Evolutionary conservation across 345 rosid genomes (phyloP).

Genomic region (Dovyalis caffra): DNA sequence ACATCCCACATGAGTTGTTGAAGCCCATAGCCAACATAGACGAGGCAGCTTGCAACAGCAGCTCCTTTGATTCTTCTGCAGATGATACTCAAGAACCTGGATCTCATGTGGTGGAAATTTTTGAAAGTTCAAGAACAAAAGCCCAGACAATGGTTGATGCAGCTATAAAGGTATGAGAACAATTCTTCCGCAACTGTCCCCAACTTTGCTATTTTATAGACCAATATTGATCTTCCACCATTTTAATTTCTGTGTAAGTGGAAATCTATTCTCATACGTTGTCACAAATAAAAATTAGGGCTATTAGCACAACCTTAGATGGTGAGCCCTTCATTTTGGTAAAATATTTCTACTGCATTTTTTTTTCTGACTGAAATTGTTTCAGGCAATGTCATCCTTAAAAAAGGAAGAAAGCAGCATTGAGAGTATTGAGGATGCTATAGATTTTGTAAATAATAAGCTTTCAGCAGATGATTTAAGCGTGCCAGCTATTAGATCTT

Average conservation of each 20-base stretch:
- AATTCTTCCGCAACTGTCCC: not conserved
- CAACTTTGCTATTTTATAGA: not conserved
- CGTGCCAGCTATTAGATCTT: slow-evolving; percentile 12
- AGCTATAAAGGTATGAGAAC: slow-evolving; percentile 56
- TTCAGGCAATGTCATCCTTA: slow-evolving; percentile 58
- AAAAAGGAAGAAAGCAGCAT: slow-evolving; percentile 35
- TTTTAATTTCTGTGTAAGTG: not conserved
- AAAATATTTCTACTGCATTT: not conserved
- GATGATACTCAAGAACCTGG: slow-evolving; percentile 53
- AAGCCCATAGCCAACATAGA: slow-evolving; percentile 31
- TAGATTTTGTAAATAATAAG: slow-evolving; percentile 60
- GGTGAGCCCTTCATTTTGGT: not conserved
- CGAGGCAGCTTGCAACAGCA: slow-evolving; percentile 42
- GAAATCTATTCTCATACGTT: not conserved
- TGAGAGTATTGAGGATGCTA: slow-evolving; percentile 57
- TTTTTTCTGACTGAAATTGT: slow-evolving; percentile 11
- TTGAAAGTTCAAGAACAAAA: slow-evolving; percentile 59
- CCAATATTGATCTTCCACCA: not conserved
- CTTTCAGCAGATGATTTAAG: slow-evolving; percentile 41
- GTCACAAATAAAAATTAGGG: not conserved
- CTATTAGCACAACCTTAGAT: not conserved
- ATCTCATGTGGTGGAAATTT: slow-evolving; percentile 64
- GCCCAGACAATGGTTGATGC: slow-evolving; percentile 71
- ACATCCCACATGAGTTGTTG: slow-evolving; percentile 31
- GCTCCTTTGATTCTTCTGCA: slow-evolving; percentile 36